phyloP scores from a whole-genome alignment of 139 green algal genomes.

The Penium margaritaceum region DNA sequence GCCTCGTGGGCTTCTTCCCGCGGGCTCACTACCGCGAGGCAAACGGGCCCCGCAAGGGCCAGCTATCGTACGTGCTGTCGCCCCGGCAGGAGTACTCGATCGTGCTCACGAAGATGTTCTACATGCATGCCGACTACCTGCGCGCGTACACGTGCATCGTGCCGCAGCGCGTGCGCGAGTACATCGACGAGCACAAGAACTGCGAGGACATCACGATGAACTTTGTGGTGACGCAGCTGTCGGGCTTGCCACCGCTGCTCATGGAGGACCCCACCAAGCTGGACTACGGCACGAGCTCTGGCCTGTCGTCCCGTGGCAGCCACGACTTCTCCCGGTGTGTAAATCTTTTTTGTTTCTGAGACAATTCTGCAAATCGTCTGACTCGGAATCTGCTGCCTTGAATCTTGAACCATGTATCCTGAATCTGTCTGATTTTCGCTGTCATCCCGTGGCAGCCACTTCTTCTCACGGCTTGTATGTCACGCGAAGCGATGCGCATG shows the following conservation, averaged over 20 bases:
- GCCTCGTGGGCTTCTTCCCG: slow-evolving; percentile 41
- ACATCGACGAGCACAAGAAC: slow-evolving; percentile 31
- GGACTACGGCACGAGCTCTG: slow-evolving; percentile 6
- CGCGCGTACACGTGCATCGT: slow-evolving; percentile 31
- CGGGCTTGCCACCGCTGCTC: slow-evolving; percentile 21
- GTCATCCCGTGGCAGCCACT: too few species aligned
- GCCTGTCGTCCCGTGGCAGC: not conserved
- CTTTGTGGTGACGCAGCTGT: slow-evolving; percentile 32
- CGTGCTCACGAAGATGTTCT: slow-evolving; percentile 39
- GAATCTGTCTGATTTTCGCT: too few species aligned
- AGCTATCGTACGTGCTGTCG: slow-evolving; percentile 17
- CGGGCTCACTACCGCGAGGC: slow-evolving; percentile 25
- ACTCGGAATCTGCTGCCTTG: too few species aligned
- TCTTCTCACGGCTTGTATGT: too few species aligned
- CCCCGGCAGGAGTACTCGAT: slow-evolving; percentile 28
- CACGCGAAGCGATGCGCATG: too few species aligned
- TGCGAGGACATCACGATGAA: slow-evolving; percentile 44
- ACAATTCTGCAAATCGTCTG: too few species aligned
- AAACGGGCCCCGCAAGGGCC: not conserved
- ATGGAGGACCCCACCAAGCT: slow-evolving; percentile 24
- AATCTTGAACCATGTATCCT: too few species aligned
- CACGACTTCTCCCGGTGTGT: slow-evolving; percentile 14
- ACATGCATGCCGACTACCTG: slow-evolving; percentile 34
- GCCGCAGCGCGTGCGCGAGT: slow-evolving; percentile 15
- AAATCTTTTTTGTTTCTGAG: too few species aligned